A percentile compares a stretch with the other conserved stretches of the same genome.
Evolutionary conservation across 2,329 filamentous ascomycete genomes (phyloP).

Genomic region (Sarocladium strictum): DNA sequence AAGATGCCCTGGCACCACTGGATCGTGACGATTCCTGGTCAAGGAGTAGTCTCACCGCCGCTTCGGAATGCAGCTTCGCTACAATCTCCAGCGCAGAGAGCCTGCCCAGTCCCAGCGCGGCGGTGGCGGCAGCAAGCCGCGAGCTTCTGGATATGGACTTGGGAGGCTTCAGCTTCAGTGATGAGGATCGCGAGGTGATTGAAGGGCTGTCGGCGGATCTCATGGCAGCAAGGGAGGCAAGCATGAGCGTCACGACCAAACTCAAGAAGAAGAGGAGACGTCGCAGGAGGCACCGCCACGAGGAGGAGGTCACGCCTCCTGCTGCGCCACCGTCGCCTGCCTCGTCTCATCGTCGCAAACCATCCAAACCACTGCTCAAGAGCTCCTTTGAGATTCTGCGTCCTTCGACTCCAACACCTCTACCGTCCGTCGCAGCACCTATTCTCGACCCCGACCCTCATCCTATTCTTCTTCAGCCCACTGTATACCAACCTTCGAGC

Average conservation of each 20-base stretch:
- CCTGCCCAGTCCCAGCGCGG: slow-evolving; percentile 44
- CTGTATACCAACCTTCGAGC: slow-evolving; percentile 45
- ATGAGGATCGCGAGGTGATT: slow-evolving; percentile 24
- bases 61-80: slow-evolving; percentile 27
- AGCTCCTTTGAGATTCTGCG: slow-evolving; percentile 8
- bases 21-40: slow-evolving; percentile 36
- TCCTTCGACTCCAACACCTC: slow-evolving; percentile 9
- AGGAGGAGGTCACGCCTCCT: slow-evolving; percentile 16
- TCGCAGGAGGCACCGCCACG: slow-evolving; percentile 29
- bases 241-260: slow-evolving; percentile 37
- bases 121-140: slow-evolving; percentile 46
- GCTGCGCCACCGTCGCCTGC: slow-evolving; percentile 15
- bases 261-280: slow-evolving; percentile 40
- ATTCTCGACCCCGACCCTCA: slow-evolving; percentile 42
- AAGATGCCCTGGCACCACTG: slow-evolving; percentile 72
- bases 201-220: slow-evolving; percentile 28
- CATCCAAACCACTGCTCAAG: slow-evolving; percentile 19
- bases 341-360: slow-evolving; percentile 17
- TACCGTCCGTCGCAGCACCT: slow-evolving; percentile 40
- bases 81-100: slow-evolving; percentile 29
- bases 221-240: slow-evolving; percentile 24
- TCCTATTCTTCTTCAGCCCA: slow-evolving; percentile 50
- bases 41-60: slow-evolving; percentile 21
- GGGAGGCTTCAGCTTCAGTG: slow-evolving; percentile 31
- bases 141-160: slow-evolving; percentile 38